These are phyloP conservation scores for Malus orientalis DNA, from an alignment of 306 rosid genomes.

Conservation along the genomic window DNA sequence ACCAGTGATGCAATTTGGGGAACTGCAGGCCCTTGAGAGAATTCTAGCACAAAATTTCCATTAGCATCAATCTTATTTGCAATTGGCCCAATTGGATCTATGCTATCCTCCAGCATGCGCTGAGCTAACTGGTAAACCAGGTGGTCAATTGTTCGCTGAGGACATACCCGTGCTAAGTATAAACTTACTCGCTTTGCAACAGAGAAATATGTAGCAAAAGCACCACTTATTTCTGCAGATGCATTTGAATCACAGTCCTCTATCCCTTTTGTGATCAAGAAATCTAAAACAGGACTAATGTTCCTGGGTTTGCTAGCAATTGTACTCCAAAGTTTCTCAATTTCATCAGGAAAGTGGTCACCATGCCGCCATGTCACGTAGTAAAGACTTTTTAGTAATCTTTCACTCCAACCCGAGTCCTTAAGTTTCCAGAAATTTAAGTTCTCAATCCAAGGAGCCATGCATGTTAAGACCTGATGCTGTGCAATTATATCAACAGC, in stretches of 20 bases:
- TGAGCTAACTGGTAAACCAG: constrained; percentile 93
- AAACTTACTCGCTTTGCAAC: constrained; percentile 96
- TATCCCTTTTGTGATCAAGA: constrained; percentile 96
- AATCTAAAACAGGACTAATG: constrained; percentile 95
- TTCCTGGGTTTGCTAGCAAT: constrained; percentile 99
- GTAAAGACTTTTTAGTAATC: constrained; percentile 92
- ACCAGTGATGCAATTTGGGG: constrained; percentile 80
- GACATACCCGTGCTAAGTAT: constrained; percentile 93
- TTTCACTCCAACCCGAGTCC: constrained; percentile 95
- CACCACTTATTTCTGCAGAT: constrained; percentile 98
- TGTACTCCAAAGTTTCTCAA: constrained; percentile 99
- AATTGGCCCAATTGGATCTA: constrained; percentile 57
- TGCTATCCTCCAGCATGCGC: constrained; percentile 87
- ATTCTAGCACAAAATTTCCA: constrained; percentile 85
- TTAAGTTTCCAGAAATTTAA: constrained; percentile 96
- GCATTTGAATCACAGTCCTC: constrained; percentile 99
- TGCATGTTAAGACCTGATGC: constrained; percentile 99
- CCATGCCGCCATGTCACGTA: constrained; percentile 98
- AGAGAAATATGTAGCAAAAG: constrained; percentile 95
- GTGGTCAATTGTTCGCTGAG: constrained; percentile 98
- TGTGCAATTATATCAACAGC: constrained; percentile 99
- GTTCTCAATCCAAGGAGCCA: constrained; percentile 99
- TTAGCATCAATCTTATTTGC: constrained; percentile 62
- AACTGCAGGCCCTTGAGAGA: constrained; percentile 91
- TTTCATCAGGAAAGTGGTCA: constrained; percentile 97